Evolutionary conservation across 768 basidiomycete genomes (phyloP).

Genomic region (Cyathus striatus): DNA sequence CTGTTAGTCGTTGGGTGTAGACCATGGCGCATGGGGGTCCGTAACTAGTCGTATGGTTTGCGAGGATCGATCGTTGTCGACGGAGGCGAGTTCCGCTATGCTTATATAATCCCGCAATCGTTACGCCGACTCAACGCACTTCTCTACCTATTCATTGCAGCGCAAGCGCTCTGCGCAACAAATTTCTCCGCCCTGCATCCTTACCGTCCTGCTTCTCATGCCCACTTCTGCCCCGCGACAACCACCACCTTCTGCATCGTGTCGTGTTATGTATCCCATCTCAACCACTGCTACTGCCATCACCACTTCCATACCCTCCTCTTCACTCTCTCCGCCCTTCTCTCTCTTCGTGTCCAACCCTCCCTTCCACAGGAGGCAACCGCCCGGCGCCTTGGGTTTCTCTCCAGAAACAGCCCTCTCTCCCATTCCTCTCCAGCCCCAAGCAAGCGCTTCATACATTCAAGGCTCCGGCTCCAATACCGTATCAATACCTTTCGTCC

Average conservation of each 20-base stretch:
- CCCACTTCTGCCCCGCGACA: slow-evolving; percentile 8
- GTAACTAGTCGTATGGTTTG: no score
- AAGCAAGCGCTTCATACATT: slow-evolving; percentile 29
- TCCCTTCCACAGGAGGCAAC: slow-evolving; percentile 46
- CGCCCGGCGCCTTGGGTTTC: slow-evolving; percentile 79
- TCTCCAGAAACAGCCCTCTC: slow-evolving; percentile 61
- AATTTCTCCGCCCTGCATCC: slow-evolving; percentile 18
- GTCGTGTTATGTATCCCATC: slow-evolving; percentile 15
- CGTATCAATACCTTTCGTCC: slow-evolving; percentile 89
- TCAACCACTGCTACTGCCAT: slow-evolving; percentile 11
- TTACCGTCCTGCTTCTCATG: no score
- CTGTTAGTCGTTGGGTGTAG: slow-evolving; percentile 85
- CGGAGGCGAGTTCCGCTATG: no score
- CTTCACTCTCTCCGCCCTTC: slow-evolving; percentile 4
- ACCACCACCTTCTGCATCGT: slow-evolving; percentile 18
- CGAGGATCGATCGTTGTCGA: no score
- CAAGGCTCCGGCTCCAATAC: slow-evolving; percentile 61
- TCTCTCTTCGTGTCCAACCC: slow-evolving; percentile 59
- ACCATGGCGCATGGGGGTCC: slow-evolving; percentile 68
- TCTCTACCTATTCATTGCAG: no score
- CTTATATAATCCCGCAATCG: no score
- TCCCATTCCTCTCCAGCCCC: slow-evolving; percentile 40
- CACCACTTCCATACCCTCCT: slow-evolving; percentile 7
- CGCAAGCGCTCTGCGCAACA: no score
- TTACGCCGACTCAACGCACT: no score